Evolutionary conservation across 176 grass and related monocot genomes (phyloP).

Genomic region (maize (Zea mays)): DNA sequence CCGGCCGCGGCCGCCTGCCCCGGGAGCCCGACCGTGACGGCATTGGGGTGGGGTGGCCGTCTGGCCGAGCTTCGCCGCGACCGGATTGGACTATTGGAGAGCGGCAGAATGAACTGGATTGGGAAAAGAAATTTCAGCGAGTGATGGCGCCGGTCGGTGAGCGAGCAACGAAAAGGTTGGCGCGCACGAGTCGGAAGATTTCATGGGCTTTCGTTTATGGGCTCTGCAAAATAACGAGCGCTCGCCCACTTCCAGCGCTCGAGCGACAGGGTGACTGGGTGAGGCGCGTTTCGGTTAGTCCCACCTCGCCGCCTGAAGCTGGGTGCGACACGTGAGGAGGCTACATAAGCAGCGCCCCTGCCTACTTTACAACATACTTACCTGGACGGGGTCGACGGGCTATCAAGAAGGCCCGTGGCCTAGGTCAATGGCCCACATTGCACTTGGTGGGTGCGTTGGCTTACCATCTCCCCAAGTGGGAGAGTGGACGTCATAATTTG

Average conservation of each 20-base stretch:
- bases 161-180: constrained; percentile 24
- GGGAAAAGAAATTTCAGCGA: not conserved
- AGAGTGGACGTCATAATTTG: constrained; percentile 41
- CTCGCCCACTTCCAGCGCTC: not conserved
- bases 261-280: not conserved
- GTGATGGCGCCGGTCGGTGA: not conserved
- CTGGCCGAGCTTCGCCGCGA: constrained; percentile 3
- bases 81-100: constrained; percentile 2
- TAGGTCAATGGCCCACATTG: constrained; percentile 43
- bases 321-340: not conserved
- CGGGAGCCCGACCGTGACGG: constrained; percentile 25
- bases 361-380: constrained; percentile 17
- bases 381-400: constrained; percentile 46
- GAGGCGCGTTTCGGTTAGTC: constrained; percentile 23
- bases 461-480: constrained; percentile 50
- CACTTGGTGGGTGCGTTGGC: constrained; percentile 38
- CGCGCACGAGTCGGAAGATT: constrained; percentile 1
- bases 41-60: constrained; percentile 2
- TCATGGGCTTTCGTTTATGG: not conserved
- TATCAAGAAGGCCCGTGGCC: constrained; percentile 36
- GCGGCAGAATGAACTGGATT: not conserved
- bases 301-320: not conserved
- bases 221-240: not conserved
- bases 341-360: not conserved
- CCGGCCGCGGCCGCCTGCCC: not conserved